Evolutionary conservation across 805 yeast species (phyloP).

Genomic region (Sugiyamaella marilandica): DNA sequence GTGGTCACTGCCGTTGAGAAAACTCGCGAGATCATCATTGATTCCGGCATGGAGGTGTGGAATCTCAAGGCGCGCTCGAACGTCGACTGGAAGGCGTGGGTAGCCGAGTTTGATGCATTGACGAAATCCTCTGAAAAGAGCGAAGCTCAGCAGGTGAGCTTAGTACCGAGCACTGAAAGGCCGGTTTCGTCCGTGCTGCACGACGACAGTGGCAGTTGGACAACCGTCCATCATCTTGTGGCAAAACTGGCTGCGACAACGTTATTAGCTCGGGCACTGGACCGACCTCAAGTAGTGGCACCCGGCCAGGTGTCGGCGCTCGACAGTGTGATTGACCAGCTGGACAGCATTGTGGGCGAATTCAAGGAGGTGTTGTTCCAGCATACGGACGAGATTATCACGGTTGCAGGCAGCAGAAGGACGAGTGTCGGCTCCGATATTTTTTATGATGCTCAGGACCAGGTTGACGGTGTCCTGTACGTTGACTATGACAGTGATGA

Average conservation of each 20-base stretch:
- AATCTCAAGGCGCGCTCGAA: slow-evolving; percentile 62
- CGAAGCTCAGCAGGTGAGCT: neutral
- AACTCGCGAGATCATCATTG: slow-evolving; percentile 67
- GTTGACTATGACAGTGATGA: slow-evolving; percentile 19
- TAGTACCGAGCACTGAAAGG: neutral
- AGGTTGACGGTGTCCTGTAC: slow-evolving; percentile 21
- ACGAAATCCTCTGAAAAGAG: neutral
- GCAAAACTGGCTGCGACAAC: neutral
- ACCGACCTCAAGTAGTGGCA: neutral
- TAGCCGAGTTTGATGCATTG: slow-evolving; percentile 60
- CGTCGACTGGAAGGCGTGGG: slow-evolving; percentile 76
- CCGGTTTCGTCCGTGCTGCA: neutral
- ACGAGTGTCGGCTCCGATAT: slow-evolving; percentile 21
- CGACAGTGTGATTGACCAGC: slow-evolving; percentile 6
- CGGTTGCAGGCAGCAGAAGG: slow-evolving; percentile 7
- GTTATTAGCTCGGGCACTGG: neutral
- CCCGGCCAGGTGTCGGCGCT: neutral
- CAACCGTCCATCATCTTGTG: neutral
- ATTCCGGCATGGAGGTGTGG: slow-evolving; percentile 96
- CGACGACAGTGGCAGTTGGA: slow-evolving; percentile 3
- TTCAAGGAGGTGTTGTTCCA: neutral
- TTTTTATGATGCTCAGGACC: slow-evolving; percentile 21
- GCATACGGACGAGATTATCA: neutral
- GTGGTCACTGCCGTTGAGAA: slow-evolving; percentile 75
- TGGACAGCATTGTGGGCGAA: slow-evolving; percentile 6